A percentile compares a stretch with the other conserved stretches of the same genome.
Conservation (phyloP, 306 rosid species). For the Mimosa bimucronata region DNA sequence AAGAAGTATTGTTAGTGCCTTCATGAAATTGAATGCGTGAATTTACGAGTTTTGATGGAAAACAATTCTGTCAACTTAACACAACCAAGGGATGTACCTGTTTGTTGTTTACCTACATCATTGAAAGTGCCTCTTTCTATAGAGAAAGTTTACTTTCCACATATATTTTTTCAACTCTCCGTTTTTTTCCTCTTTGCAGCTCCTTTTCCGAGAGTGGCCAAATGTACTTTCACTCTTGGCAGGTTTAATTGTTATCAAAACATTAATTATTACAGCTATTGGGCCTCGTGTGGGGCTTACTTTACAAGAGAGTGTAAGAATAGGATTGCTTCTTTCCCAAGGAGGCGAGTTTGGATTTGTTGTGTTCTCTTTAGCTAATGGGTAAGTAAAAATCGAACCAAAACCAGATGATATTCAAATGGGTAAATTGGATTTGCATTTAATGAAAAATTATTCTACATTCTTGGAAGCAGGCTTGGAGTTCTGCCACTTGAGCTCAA, state of each 20-base stretch:
- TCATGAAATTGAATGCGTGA: constrained; percentile 18
- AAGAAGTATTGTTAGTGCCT: neutral
- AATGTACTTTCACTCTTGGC: constrained; percentile 92
- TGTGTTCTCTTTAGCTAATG: constrained; percentile 94
- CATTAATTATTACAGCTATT: constrained; percentile 86
- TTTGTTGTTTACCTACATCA: constrained; percentile 13
- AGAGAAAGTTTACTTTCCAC: constrained; percentile 14
- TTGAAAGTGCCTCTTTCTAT: neutral
- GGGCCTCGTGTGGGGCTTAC: constrained; percentile 99
- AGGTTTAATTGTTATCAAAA: constrained; percentile 87
- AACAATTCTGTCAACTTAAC: neutral
- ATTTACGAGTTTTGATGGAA: neutral
- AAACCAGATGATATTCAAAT: constrained; percentile 24
- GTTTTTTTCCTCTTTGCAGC: constrained; percentile 48
- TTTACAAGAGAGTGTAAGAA: constrained; percentile 92
- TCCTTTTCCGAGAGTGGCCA: constrained; percentile 96
- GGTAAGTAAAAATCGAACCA: constrained; percentile 47
- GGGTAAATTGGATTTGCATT: constrained; percentile 27
- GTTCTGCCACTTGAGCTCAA: constrained; percentile 98
- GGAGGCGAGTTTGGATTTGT: constrained; percentile 99
- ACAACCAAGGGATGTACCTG: constrained; percentile 8
- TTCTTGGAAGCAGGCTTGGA: constrained; percentile 79
- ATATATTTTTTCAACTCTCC: neutral
- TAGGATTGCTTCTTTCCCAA: constrained; percentile 95
- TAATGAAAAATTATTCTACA: constrained; percentile 32